Percentiles rank a stretch among this genome's conserved stretches.
Evolutionary conservation across 345 rosid species (phyloP).

Genomic region (Salix brachista): DNA sequence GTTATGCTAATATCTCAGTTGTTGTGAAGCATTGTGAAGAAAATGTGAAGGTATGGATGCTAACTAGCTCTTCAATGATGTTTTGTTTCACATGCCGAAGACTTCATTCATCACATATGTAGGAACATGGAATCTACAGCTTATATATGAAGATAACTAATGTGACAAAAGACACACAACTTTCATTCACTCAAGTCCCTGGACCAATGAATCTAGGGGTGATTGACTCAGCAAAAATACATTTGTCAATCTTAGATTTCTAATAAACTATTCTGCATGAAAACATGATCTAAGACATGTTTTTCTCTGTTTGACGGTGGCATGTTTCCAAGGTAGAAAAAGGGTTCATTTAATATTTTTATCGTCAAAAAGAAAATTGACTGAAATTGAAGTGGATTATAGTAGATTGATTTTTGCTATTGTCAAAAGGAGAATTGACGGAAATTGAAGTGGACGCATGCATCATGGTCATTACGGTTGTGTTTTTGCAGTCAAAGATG

Average conservation of each 20-base stretch:
- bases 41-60: slow-evolving; percentile 60
- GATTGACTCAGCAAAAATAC: background rate
- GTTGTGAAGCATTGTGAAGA: slow-evolving; percentile 91
- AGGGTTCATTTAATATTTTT: background rate
- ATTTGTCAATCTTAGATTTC: background rate
- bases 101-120: no score
- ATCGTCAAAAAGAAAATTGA: background rate
- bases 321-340: background rate
- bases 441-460: background rate
- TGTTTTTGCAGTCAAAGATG: slow-evolving; percentile 54
- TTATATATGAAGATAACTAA: no score
- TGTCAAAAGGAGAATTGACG: background rate
- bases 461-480: background rate
- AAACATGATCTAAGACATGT: background rate
- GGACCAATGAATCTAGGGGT: background rate
- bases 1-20: slow-evolving; percentile 59
- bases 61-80: background rate
- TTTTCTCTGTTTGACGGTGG: background rate
- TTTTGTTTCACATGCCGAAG: background rate
- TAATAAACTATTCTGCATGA: background rate
- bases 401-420: no score
- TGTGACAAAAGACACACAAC: no score
- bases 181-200: background rate
- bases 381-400: background rate
- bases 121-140: no score